Evolutionary conservation across 225 moss, liverwort and hornwort genomes (phyloP).

Genomic region (Pleurozium schreberi): DNA sequence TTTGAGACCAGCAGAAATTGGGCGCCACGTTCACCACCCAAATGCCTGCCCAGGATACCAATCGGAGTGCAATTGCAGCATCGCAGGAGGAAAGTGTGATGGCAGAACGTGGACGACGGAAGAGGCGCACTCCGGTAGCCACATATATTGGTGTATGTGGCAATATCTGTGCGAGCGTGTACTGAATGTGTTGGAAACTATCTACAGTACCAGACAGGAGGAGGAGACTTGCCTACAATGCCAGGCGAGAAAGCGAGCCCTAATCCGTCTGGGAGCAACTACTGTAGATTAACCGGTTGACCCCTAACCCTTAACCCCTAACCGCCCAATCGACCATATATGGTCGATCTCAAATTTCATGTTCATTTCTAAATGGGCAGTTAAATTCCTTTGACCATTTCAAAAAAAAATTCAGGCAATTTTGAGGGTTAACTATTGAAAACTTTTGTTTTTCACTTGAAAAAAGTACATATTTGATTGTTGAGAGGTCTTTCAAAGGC

Average conservation of each 20-base stretch:
- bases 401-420: too few species aligned
- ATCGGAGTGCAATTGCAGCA: neutral
- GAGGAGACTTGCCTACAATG: neutral
- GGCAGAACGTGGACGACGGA: neutral
- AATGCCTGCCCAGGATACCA: neutral
- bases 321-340: too few species aligned
- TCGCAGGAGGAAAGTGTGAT: neutral
- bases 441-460: too few species aligned
- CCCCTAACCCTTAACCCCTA: neutral
- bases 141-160: neutral
- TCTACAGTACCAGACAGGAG: too few species aligned
- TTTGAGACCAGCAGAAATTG: neutral
- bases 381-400: too few species aligned
- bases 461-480: too few species aligned
- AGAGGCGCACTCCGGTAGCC: neutral
- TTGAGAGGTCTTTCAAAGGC: too few species aligned
- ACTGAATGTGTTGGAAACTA: accelerated
- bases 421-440: too few species aligned
- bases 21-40: neutral
- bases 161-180: neutral
- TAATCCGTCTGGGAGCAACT: neutral
- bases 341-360: too few species aligned
- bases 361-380: too few species aligned
- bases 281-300: neutral
- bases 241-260: neutral